Evolutionary conservation across 805 yeast species (phyloP).

Genomic region (Cyberlindnera mrakii): DNA sequence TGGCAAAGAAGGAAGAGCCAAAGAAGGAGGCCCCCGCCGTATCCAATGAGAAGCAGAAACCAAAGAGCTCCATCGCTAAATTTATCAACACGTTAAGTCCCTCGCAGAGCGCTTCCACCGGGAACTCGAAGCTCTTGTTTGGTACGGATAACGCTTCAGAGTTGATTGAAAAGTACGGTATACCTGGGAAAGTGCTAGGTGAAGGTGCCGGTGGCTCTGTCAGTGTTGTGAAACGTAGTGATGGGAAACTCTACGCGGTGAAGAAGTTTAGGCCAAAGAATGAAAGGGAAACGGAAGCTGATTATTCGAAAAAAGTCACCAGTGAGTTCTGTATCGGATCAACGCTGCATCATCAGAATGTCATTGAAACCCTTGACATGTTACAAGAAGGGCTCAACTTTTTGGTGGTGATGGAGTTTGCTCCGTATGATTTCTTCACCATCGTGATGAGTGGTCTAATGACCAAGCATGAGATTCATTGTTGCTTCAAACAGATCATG

Average conservation of each 20-base stretch:
- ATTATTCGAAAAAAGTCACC: conserved; percentile 72
- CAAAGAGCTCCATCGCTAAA: conserved; percentile 16
- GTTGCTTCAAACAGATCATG: conserved; percentile 79
- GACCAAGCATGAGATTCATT: conserved; percentile 61
- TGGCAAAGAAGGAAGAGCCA: conserved; percentile 14
- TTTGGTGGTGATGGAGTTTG: conserved; percentile 86
- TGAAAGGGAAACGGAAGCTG: conserved; percentile 54
- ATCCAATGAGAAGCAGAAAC: conserved; percentile 2
- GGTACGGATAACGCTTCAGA: conserved; percentile 34
- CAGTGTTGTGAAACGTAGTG: conserved; percentile 60
- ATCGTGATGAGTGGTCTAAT: conserved; percentile 85
- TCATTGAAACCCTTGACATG: conserved; percentile 77
- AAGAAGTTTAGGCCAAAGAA: conserved; percentile 74
- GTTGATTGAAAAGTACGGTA: conserved; percentile 61
- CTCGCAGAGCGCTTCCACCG: conserved; percentile 14
- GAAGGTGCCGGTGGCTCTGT: conserved; percentile 96
- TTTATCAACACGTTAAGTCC: conserved; percentile 20
- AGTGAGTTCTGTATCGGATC: conserved; percentile 83
- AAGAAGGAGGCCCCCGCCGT: background rate
- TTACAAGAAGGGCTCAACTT: conserved; percentile 58
- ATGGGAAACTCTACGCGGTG: conserved; percentile 69
- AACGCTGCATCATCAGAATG: conserved; percentile 67
- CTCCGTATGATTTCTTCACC: conserved; percentile 87
- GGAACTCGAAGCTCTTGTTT: conserved; percentile 28
- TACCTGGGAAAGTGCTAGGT: conserved; percentile 70